Evolutionary conservation across 2,329 filamentous ascomycete species (phyloP).

Genomic region (Ophiostoma sp.): DNA sequence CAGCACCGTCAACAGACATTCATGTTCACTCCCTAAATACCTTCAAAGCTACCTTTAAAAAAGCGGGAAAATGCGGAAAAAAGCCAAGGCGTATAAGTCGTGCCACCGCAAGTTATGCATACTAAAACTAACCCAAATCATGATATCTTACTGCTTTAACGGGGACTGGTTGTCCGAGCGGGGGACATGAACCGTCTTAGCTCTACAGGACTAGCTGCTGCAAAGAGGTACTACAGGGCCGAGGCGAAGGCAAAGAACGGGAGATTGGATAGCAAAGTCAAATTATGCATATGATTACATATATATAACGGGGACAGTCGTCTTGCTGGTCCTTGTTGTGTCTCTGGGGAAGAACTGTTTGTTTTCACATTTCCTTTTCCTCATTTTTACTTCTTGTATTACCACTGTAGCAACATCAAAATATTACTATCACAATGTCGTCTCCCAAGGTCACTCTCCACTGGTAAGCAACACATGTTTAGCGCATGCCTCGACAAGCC

Average conservation of each 20-base stretch:
- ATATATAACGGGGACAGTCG: neutral
- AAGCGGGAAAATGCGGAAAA: neutral
- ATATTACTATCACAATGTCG: neutral
- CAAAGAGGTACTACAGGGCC: neutral
- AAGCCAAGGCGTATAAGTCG: neutral
- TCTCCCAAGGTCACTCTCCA: conserved; percentile 22
- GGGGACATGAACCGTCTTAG: neutral
- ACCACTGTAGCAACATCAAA: neutral
- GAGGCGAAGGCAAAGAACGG: conserved; percentile 3
- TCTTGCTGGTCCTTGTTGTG: neutral
- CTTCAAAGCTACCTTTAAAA: neutral
- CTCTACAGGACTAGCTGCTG: neutral
- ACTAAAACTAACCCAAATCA: neutral
- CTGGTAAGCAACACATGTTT: conserved; percentile 16
- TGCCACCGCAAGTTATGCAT: neutral
- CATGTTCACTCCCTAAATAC: neutral
- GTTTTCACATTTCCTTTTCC: neutral
- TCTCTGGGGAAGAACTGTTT: neutral
- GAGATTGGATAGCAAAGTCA: neutral
- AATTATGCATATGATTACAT: neutral
- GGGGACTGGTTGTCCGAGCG: neutral
- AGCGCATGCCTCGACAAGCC: neutral
- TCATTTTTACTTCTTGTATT: neutral
- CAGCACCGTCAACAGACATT: too few species aligned
- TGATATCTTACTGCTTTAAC: neutral